Evolutionary conservation across 2,329 filamentous ascomycete genomes (phyloP).

Genomic region (Diaporthe citrichinensis): DNA sequence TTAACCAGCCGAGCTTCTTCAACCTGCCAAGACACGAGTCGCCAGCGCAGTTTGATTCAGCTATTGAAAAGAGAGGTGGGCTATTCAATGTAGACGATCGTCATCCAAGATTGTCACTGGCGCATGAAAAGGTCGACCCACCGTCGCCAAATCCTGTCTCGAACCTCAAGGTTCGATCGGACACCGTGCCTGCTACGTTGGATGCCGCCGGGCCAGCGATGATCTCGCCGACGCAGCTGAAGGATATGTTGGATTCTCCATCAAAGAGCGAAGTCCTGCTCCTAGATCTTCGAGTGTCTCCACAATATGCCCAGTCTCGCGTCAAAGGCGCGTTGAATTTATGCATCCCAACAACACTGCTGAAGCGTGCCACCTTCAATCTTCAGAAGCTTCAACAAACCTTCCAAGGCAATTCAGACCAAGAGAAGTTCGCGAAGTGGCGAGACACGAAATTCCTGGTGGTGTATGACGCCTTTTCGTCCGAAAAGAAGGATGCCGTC

Average conservation of each 20-base stretch:
- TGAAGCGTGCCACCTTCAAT: constrained; percentile 93
- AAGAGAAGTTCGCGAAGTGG: constrained; percentile 83
- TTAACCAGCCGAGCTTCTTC: constrained; percentile 56
- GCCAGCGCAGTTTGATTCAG: constrained; percentile 58
- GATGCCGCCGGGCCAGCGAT: constrained; percentile 64
- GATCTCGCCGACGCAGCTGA: constrained; percentile 68
- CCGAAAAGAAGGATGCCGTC: constrained; percentile 83
- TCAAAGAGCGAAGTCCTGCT: constrained; percentile 69
- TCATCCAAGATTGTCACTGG: constrained; percentile 69
- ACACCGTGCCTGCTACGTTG: constrained; percentile 66
- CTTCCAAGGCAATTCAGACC: constrained; percentile 80
- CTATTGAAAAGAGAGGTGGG: constrained; percentile 52
- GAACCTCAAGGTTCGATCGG: constrained; percentile 52
- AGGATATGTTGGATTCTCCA: constrained; percentile 65
- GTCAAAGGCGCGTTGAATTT: constrained; percentile 89
- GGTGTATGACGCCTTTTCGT: constrained; percentile 86
- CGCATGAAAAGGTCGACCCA: constrained; percentile 61
- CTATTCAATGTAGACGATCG: constrained; percentile 63
- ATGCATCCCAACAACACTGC: constrained; percentile 92
- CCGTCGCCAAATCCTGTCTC: constrained; percentile 51
- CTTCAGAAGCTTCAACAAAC: constrained; percentile 89
- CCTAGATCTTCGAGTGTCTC: constrained; percentile 88
- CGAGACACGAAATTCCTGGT: constrained; percentile 80
- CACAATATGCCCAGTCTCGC: constrained; percentile 82
- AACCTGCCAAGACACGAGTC: constrained; percentile 62